A percentile compares a stretch with the other conserved stretches of the same genome.
These are phyloP conservation scores for Paragyromitra xinjiangensis DNA, from an alignment of 495 filamentous ascomycete genomes.

Conservation along the genomic window DNA sequence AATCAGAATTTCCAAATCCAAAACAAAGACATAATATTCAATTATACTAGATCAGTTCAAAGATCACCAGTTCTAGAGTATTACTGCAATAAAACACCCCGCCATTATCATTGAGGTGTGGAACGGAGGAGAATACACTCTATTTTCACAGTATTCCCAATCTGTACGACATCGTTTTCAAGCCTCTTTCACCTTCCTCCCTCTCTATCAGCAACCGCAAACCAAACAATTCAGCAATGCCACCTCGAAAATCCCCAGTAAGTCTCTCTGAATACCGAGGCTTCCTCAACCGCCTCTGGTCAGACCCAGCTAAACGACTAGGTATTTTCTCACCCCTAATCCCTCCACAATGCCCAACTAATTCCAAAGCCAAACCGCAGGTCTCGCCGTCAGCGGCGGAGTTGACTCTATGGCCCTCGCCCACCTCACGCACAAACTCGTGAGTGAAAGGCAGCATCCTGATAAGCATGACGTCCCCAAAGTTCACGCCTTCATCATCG, in stretches of 20 bases:
- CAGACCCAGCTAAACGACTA: conserved; percentile 47
- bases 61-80: too few relatives aligned
- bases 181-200: neutral
- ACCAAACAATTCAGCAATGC: conserved; percentile 43
- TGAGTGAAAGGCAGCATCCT: conserved; percentile 42
- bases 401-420: conserved; percentile 97
- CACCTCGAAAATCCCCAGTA: conserved; percentile 63
- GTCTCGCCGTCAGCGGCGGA: conserved; percentile 87
- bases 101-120: neutral
- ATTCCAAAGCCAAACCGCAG: conserved; percentile 60
- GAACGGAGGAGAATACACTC: neutral
- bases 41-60: too few relatives aligned
- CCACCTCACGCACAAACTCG: conserved; percentile 69
- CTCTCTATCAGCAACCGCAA: neutral
- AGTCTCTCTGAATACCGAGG: conserved; percentile 64
- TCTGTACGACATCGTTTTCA: neutral
- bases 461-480: conserved; percentile 46
- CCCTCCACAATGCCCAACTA: neutral
- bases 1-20: neutral
- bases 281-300: conserved; percentile 64
- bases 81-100: neutral
- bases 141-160: neutral
- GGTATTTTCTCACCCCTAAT: neutral
- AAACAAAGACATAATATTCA: neutral
- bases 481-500: conserved; percentile 75